A percentile compares a stretch with the other conserved stretches of the same genome.
phyloP scores from a whole-genome alignment of 306 rosid species.

The Chamaecrista fasciculata region DNA sequence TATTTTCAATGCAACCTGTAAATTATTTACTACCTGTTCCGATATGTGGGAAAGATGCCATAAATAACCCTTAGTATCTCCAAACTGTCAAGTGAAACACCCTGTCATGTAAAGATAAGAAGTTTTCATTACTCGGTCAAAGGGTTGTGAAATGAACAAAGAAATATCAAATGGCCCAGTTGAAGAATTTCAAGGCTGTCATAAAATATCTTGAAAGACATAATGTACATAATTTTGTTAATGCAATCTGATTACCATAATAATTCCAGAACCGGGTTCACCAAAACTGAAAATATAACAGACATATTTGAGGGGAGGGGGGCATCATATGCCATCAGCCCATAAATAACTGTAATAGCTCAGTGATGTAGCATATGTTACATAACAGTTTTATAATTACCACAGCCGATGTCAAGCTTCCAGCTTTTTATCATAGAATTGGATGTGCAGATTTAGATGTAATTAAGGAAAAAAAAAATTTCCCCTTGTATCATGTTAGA shows the following conservation, averaged over 20 bases:
- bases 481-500: too few species aligned
- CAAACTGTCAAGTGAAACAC: constrained; percentile 70
- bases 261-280: not conserved
- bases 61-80: constrained; percentile 79
- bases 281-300: not conserved
- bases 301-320: too few species aligned
- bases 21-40: constrained; percentile 59
- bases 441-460: not conserved
- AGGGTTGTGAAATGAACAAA: constrained; percentile 6
- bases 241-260: not conserved
- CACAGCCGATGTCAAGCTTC: constrained; percentile 9
- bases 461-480: too few species aligned
- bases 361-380: not conserved
- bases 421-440: not conserved
- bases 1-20: not conserved
- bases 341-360: constrained; percentile 5
- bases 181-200: too few species aligned
- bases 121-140: constrained; percentile 13
- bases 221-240: not conserved
- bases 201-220: not conserved
- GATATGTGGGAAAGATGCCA: constrained; percentile 87
- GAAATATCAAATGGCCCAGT: not conserved
- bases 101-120: constrained; percentile 43
- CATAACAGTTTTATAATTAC: not conserved
- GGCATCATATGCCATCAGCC: not conserved